Evolutionary conservation across 495 filamentous ascomycete genomes (phyloP).

Genomic region (Neurospora hispaniola): DNA sequence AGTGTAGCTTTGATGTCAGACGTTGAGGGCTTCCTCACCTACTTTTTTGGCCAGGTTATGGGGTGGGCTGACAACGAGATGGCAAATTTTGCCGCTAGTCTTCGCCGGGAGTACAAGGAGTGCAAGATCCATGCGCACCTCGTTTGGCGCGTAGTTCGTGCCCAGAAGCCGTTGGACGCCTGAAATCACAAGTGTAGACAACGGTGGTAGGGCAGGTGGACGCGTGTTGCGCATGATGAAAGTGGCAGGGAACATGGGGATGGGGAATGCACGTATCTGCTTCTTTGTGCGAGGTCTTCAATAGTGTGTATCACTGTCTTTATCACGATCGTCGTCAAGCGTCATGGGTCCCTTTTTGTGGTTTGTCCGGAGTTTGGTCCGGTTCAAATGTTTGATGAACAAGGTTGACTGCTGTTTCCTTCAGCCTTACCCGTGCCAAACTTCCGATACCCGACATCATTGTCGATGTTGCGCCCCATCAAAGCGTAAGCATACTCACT

Average conservation of each 20-base stretch:
- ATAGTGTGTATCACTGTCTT: neutral
- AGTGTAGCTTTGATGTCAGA: too few species aligned
- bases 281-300: neutral
- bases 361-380: neutral
- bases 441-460: too few species aligned
- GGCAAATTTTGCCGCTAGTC: slow-evolving; percentile 22
- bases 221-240: neutral
- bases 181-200: neutral
- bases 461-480: too few species aligned
- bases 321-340: neutral
- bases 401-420: neutral
- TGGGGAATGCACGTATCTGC: neutral
- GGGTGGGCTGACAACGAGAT: slow-evolving; percentile 27
- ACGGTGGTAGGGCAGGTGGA: neutral
- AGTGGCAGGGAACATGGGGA: neutral
- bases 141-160: neutral
- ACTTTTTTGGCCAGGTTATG: slow-evolving; percentile 21
- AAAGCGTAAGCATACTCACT: too few species aligned
- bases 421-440: neutral
- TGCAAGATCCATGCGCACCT: slow-evolving; percentile 13
- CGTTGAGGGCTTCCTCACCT: slow-evolving; percentile 21
- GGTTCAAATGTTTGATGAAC: neutral
- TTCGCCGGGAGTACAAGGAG: slow-evolving; percentile 24
- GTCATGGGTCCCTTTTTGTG: neutral
- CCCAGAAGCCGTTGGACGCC: neutral